phyloP scores from a whole-genome alignment of 805 yeast species.

The Metschnikowia vanudenii region DNA sequence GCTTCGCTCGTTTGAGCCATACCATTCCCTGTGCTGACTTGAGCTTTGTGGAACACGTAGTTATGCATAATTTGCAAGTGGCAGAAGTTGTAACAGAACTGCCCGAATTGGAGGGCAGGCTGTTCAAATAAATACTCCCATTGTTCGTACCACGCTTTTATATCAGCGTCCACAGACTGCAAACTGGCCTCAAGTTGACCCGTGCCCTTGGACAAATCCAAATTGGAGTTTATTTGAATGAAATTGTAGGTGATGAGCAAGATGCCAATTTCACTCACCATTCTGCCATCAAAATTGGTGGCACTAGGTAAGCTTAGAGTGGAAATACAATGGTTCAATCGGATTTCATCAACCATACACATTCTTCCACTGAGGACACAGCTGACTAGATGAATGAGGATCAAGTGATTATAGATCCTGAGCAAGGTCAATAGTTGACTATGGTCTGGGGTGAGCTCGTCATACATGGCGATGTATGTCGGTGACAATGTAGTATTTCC shows the following conservation, averaged over 20 bases:
- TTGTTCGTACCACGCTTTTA: slow-evolving; percentile 61
- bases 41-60: slow-evolving; percentile 24
- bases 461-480: slow-evolving; percentile 11
- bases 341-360: slow-evolving; percentile 58
- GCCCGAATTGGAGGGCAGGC: slow-evolving; percentile 72
- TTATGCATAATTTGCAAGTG: slow-evolving; percentile 49
- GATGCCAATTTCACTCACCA: slow-evolving; percentile 71
- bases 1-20: background rate
- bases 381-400: slow-evolving; percentile 64
- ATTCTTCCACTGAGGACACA: slow-evolving; percentile 65
- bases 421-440: slow-evolving; percentile 53
- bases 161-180: slow-evolving; percentile 43
- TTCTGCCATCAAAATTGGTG: slow-evolving; percentile 79
- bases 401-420: slow-evolving; percentile 70
- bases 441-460: slow-evolving; percentile 26
- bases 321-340: slow-evolving; percentile 57
- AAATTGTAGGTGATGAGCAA: slow-evolving; percentile 58
- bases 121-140: slow-evolving; percentile 71
- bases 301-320: slow-evolving; percentile 57
- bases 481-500: slow-evolving; percentile 7
- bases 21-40: background rate
- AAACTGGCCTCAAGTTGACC: slow-evolving; percentile 26
- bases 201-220: slow-evolving; percentile 6
- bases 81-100: slow-evolving; percentile 64
- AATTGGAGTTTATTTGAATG: slow-evolving; percentile 40